phyloP scores from a whole-genome alignment of 371 early-diverging fungal genomes.

The Apophysomyces elegans region DNA sequence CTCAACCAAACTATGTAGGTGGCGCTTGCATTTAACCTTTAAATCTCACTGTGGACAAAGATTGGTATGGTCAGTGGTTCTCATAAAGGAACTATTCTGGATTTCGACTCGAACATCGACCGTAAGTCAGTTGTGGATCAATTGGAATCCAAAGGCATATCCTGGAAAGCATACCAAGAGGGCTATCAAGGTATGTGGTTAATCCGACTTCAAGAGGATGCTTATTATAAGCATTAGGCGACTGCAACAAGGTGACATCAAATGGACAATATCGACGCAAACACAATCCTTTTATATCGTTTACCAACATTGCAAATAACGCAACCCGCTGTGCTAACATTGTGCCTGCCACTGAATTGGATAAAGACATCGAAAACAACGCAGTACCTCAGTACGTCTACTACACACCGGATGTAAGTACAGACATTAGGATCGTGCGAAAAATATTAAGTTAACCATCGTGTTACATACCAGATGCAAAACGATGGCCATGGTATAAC shows the following conservation, averaged over 20 bases:
- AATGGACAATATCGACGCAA: constrained; percentile 48
- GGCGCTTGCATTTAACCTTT: not conserved
- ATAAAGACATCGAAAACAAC: constrained; percentile 43
- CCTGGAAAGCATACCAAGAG: constrained; percentile 68
- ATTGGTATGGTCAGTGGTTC: constrained; percentile 42
- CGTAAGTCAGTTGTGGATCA: constrained; percentile 58
- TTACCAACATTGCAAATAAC: constrained; percentile 45
- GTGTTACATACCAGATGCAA: constrained; percentile 24
- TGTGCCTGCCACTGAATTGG: constrained; percentile 50
- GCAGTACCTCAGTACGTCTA: constrained; percentile 56
- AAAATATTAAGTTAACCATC: constrained; percentile 4
- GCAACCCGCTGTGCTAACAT: constrained; percentile 55
- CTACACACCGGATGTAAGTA: constrained; percentile 42
- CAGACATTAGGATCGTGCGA: constrained; percentile 3
- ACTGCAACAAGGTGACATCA: constrained; percentile 25
- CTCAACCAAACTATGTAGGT: constrained; percentile 25
- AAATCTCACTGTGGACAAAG: constrained; percentile 6
- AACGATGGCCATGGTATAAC: constrained; percentile 50
- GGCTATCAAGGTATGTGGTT: constrained; percentile 38
- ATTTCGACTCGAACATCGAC: constrained; percentile 32
- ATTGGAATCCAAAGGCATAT: constrained; percentile 56
- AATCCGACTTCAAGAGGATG: not conserved
- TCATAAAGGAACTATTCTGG: constrained; percentile 31
- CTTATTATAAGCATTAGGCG: constrained; percentile 9
- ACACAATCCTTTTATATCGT: constrained; percentile 70